Base-by-base conservation (phyloP, 2,329 filamentous ascomycete species). In the Paecilomyces fulvus region DNA sequence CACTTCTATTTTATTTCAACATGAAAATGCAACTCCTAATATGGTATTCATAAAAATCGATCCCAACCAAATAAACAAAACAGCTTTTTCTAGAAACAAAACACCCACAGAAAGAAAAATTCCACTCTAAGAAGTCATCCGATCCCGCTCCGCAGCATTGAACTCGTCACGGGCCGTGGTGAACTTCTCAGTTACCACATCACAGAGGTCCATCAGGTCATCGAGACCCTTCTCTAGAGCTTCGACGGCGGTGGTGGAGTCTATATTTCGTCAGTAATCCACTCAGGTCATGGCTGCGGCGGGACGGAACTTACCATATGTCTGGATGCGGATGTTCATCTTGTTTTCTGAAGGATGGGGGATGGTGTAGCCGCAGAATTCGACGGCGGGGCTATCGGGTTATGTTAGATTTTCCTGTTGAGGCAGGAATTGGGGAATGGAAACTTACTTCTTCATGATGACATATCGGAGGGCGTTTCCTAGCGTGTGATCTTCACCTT, bases 281-380 rank as follows among this genome's bases (percentile, higher is more conserved):
- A 49, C 11, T 23, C 51, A 8, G 3, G 12, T 3, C n/a, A 20
- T 55, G 21, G 20, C 11, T 9, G 9, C 33, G n/a, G 21, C 21
- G 14, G n/a, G n/a, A 17, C 43, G 33, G 49, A 17, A 74, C 85
- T 70, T 78, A 96, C 92, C 89, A 67, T 94, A 97, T 63, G 92
- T 99, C 75, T 99, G 94, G 60, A 99, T 97, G 67, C 94, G 85
- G 60, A 99, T 79, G 69, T 97, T 96, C 92, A 99, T 96, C 76
- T 95, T 94, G 46, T 86, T 79, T 75, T 99, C 94, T 43, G 92
- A 95, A 53, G 94, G 94, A 75, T 99, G 94, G 30, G 94, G 94
- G 59, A 99, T 97, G 7, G 92, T 90, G 74, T 99, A 99, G 59
- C 92, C 94, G 75, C 94, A 97, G 76, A 99, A 96, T 73, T 99